Percentiles rank a stretch among this genome's conserved stretches.
Conservation (phyloP, 202 grass and related monocot genomes). For the Zoysia matrella region DNA sequence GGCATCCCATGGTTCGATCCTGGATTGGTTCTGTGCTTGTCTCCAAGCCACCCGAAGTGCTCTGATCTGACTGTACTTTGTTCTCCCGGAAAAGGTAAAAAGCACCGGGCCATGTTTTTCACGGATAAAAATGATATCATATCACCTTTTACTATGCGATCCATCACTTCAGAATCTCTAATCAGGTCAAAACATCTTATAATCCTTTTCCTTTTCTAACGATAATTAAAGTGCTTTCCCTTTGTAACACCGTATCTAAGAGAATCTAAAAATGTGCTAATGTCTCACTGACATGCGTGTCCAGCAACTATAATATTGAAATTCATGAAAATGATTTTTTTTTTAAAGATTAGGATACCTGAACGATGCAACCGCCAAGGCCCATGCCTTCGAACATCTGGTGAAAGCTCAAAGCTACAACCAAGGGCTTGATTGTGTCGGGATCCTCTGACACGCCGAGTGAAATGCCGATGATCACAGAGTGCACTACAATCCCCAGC, state of each 20-base stretch:
- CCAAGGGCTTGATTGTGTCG: conserved; percentile 52
- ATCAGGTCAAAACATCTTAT: not conserved
- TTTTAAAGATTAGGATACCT: conserved; percentile 30
- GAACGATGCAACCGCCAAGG: conserved; percentile 48
- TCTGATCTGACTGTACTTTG: not conserved
- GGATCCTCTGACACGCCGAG: conserved; percentile 46
- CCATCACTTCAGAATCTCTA: not conserved
- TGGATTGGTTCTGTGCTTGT: no score
- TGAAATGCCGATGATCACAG: conserved; percentile 71
- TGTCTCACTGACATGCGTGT: no score
- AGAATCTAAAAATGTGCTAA: no score
- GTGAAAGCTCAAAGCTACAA: not conserved
- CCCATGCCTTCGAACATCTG: no score
- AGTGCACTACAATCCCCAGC: conserved; percentile 68
- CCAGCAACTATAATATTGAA: no score
- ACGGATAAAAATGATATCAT: not conserved
- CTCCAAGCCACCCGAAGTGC: conserved; percentile 13
- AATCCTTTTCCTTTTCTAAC: not conserved
- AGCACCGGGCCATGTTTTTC: not conserved
- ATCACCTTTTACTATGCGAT: not conserved
- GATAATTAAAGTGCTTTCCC: not conserved
- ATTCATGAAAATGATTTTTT: not conserved
- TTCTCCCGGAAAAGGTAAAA: not conserved
- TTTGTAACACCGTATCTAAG: not conserved
- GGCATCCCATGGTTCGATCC: no score